Percentiles rank a stretch among this genome's conserved stretches.
phyloP scores from a whole-genome alignment of 2,329 filamentous ascomycete genomes.

The Gaeumannomyces sp. region DNA sequence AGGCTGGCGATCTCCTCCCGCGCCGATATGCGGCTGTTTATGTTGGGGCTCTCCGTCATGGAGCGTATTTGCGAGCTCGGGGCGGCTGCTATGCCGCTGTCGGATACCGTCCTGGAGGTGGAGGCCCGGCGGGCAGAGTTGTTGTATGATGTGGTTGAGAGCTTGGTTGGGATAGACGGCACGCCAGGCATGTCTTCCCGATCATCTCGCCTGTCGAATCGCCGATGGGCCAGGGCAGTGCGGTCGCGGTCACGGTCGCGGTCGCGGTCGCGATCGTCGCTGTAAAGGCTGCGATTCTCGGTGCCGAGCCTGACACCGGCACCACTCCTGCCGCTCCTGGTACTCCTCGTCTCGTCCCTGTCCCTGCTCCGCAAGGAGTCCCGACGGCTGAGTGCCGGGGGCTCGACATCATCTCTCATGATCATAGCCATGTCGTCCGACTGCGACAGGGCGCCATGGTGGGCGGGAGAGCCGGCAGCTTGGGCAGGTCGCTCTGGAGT shows the following conservation, averaged over 20 bases:
- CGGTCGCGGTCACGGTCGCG: background rate
- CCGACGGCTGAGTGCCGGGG: conserved; percentile 10
- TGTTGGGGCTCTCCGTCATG: background rate
- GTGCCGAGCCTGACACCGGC: background rate
- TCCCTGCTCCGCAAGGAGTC: background rate
- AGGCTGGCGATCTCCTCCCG: conserved; percentile 19
- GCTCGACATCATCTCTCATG: conserved; percentile 14
- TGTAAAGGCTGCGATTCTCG: background rate
- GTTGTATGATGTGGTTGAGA: conserved; percentile 9
- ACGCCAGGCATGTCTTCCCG: background rate
- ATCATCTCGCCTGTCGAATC: background rate
- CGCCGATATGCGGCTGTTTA: conserved; percentile 23
- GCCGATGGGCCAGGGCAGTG: background rate
- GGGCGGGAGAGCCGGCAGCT: conserved; percentile 15
- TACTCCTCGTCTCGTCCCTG: conserved; percentile 2
- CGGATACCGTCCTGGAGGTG: conserved; percentile 19
- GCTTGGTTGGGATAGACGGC: background rate
- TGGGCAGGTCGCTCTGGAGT: conserved; percentile 11
- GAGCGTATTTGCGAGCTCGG: background rate
- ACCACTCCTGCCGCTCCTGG: background rate
- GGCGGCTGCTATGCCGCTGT: background rate
- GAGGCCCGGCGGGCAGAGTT: conserved; percentile 18
- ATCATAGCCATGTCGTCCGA: conserved; percentile 9
- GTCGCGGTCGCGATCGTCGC: background rate
- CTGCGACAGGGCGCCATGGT: conserved; percentile 15